Evolutionary conservation across 768 basidiomycete species (phyloP).

Genomic region (Leccinum boreale): DNA sequence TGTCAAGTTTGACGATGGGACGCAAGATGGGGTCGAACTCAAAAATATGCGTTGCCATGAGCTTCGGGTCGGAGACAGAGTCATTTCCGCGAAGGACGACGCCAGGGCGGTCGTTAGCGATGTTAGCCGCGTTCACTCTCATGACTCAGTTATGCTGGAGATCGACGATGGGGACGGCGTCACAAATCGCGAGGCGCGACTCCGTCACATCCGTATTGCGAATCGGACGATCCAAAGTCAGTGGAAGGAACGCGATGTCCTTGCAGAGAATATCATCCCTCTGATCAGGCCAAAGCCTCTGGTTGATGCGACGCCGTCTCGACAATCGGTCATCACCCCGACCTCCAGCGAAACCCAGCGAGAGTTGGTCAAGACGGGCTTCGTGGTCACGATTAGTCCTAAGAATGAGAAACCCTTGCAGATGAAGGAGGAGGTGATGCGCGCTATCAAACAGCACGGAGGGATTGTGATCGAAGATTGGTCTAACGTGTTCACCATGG

Average conservation of each 20-base stretch:
- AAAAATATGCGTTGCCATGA: slow-evolving; percentile 53
- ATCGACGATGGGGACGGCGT: slow-evolving; percentile 37
- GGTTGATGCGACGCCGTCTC: slow-evolving; percentile 48
- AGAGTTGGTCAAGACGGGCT: slow-evolving; percentile 47
- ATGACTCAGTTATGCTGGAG: slow-evolving; percentile 35
- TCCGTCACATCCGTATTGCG: slow-evolving; percentile 47
- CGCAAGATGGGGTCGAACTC: slow-evolving; percentile 43
- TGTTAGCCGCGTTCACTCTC: slow-evolving; percentile 29
- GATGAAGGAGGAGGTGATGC: slow-evolving; percentile 42
- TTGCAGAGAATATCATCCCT: slow-evolving; percentile 41
- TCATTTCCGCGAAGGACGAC: slow-evolving; percentile 36
- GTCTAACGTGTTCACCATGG: slow-evolving; percentile 51
- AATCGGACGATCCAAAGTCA: slow-evolving; percentile 44
- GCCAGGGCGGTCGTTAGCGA: slow-evolving; percentile 31
- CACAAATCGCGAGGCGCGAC: slow-evolving; percentile 24
- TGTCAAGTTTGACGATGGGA: slow-evolving; percentile 68
- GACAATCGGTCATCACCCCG: slow-evolving; percentile 38
- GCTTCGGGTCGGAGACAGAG: slow-evolving; percentile 54
- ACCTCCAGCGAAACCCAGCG: slow-evolving; percentile 35
- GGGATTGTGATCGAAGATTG: slow-evolving; percentile 65
- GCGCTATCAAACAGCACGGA: slow-evolving; percentile 46
- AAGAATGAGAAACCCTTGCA: slow-evolving; percentile 34
- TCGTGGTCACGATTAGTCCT: slow-evolving; percentile 54
- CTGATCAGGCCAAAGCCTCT: slow-evolving; percentile 34
- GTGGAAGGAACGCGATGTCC: slow-evolving; percentile 55